Percentiles rank a stretch among this genome's conserved stretches.
phyloP scores from a whole-genome alignment of 768 basidiomycete species.

The Asterophora lycoperdoides region DNA sequence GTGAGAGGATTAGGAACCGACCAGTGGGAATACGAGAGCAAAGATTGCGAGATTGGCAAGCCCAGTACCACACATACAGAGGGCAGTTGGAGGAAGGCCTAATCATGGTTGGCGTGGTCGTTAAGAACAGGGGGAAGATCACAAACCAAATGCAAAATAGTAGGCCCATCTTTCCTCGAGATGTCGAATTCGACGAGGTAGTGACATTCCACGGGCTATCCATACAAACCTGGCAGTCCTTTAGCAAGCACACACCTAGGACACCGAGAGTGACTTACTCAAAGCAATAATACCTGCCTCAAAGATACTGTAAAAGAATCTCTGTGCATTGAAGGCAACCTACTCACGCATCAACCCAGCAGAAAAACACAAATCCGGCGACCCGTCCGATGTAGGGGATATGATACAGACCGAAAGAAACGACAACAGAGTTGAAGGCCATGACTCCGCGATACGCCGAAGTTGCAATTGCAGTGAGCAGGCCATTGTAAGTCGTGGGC shows the following conservation, averaged over 20 bases:
- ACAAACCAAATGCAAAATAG: slow-evolving; percentile 75
- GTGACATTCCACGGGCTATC: slow-evolving; percentile 68
- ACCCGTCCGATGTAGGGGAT: slow-evolving; percentile 63
- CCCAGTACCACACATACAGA: slow-evolving; percentile 70
- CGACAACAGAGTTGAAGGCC: slow-evolving; percentile 68
- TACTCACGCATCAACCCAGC: slow-evolving; percentile 85
- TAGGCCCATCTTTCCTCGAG: slow-evolving; percentile 90
- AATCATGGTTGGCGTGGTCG: background rate
- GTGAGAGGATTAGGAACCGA: slow-evolving; percentile 31
- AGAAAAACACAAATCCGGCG: slow-evolving; percentile 67
- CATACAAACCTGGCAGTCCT: slow-evolving; percentile 62
- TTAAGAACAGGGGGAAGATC: background rate
- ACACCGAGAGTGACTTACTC: slow-evolving; percentile 47
- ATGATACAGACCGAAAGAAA: slow-evolving; percentile 60
- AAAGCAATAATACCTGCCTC: slow-evolving; percentile 78
- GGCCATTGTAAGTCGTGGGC: slow-evolving; percentile 59
- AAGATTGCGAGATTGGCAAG: slow-evolving; percentile 82
- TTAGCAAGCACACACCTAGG: slow-evolving; percentile 8
- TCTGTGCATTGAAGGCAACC: background rate
- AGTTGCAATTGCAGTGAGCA: slow-evolving; percentile 71
- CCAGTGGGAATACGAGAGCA: slow-evolving; percentile 75
- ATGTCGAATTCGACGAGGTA: slow-evolving; percentile 64
- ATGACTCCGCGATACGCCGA: slow-evolving; percentile 81
- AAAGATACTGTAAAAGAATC: background rate
- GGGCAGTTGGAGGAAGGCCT: slow-evolving; percentile 68